Percentiles rank a stretch among this genome's conserved stretches.
These are phyloP conservation scores for Erythrophleum fordii DNA, from an alignment of 306 rosid species.

Conservation along the genomic window DNA sequence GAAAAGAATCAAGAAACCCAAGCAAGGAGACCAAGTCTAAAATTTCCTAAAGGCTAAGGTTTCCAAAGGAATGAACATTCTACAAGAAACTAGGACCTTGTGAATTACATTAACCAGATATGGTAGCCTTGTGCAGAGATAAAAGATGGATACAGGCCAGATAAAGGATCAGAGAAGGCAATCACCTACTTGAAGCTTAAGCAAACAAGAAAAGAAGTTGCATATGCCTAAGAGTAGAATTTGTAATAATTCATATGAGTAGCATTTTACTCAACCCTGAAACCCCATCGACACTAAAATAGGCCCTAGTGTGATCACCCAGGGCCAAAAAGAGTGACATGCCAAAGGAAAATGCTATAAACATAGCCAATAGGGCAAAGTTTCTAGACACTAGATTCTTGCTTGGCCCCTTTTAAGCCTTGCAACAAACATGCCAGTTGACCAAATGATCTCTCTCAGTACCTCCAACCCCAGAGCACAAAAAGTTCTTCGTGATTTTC, in stretches of 20 bases:
- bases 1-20: neutral
- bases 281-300: too few species aligned
- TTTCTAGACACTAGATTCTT: too few species aligned
- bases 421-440: too few species aligned
- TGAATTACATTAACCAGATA: neutral
- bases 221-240: neutral
- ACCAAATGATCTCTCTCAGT: too few species aligned
- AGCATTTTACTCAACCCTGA: too few species aligned
- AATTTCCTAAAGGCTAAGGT: too few species aligned
- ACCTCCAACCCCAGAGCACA: neutral
- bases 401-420: too few species aligned
- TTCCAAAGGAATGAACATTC: neutral
- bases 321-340: too few species aligned
- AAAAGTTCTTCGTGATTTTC: neutral
- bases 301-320: too few species aligned
- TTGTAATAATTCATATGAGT: too few species aligned
- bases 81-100: neutral
- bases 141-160: neutral
- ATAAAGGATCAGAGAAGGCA: neutral
- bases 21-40: neutral
- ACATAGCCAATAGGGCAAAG: too few species aligned
- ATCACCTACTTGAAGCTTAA: neutral
- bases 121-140: neutral
- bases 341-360: too few species aligned
- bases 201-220: neutral